Percentiles rank a stretch among this genome's conserved stretches.
phyloP scores from a whole-genome alignment of 2,329 filamentous ascomycete genomes.

The Cladophialophora bantiana region DNA sequence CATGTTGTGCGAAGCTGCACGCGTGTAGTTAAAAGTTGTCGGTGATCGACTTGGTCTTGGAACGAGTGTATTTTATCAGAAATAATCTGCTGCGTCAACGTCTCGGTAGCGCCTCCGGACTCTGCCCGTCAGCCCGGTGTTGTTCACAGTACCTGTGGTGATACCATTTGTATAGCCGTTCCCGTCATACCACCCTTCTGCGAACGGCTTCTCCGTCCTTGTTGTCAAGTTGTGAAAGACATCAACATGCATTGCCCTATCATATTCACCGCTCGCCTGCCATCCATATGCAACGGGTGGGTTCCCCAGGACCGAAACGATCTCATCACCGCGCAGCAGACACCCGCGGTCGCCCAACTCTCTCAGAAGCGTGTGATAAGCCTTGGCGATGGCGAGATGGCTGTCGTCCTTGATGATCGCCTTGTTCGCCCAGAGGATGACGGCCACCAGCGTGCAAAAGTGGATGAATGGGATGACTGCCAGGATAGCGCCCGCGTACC shows the following conservation, averaged over 20 bases:
- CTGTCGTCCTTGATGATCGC: conserved; percentile 40
- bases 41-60: neutral
- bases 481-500: conserved; percentile 33
- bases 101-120: conserved; percentile 29
- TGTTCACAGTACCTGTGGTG: neutral
- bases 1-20: neutral
- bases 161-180: neutral
- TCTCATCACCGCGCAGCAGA: conserved; percentile 36
- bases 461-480: conserved; percentile 36
- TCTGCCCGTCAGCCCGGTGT: no score
- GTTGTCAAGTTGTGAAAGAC: conserved; percentile 21
- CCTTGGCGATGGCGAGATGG: conserved; percentile 37
- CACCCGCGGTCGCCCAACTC: conserved; percentile 35
- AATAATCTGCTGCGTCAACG: conserved; percentile 31
- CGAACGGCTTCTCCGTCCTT: conserved; percentile 20
- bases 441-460: conserved; percentile 32
- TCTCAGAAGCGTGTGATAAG: conserved; percentile 30
- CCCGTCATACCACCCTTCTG: conserved; percentile 33
- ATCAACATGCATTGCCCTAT: conserved; percentile 32
- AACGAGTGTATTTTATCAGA: conserved; percentile 9
- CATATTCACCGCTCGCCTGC: conserved; percentile 22
- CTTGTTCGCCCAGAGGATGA: conserved; percentile 39
- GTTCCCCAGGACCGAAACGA: conserved; percentile 32
- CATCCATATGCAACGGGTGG: conserved; percentile 35
- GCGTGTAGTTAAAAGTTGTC: neutral